Percentiles rank a stretch among this genome's conserved stretches.
phyloP scores from a whole-genome alignment of 306 rosid genomes.

The Begonia masoniana region DNA sequence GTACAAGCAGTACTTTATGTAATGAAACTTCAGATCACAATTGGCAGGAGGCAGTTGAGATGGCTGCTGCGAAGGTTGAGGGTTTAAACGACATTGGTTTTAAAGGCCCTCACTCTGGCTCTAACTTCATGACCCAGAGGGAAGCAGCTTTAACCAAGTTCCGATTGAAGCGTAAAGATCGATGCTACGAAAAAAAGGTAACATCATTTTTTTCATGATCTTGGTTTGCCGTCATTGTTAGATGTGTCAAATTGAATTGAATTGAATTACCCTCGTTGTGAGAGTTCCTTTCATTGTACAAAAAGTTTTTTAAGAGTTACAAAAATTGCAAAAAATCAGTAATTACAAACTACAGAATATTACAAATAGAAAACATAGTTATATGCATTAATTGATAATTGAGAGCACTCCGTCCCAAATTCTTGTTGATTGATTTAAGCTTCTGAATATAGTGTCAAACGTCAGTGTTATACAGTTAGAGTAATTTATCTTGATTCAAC shows the following conservation, averaged over 20 bases:
- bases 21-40: conserved; percentile 16
- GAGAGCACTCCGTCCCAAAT: too few relatives aligned
- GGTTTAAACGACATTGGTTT: conserved; percentile 15
- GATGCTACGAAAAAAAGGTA: conserved; percentile 76
- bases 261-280: neutral
- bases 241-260: neutral
- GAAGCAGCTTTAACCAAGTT: conserved; percentile 67
- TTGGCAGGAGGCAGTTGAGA: conserved; percentile 15
- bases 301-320: too few relatives aligned
- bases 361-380: neutral
- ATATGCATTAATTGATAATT: neutral
- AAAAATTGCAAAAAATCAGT: neutral
- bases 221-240: neutral
- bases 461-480: neutral
- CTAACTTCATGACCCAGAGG: conserved; percentile 41
- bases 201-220: neutral
- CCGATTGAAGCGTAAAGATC: conserved; percentile 53
- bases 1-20: conserved; percentile 21
- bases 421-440: too few relatives aligned
- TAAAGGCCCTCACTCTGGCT: neutral
- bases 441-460: too few relatives aligned
- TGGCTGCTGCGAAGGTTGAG: conserved; percentile 9
- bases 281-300: neutral
- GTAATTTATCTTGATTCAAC: neutral
- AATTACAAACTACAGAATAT: neutral